These are phyloP conservation scores for Aureobasidium sp. DNA, from an alignment of 2,329 filamentous ascomycete species.

Conservation along the genomic window DNA sequence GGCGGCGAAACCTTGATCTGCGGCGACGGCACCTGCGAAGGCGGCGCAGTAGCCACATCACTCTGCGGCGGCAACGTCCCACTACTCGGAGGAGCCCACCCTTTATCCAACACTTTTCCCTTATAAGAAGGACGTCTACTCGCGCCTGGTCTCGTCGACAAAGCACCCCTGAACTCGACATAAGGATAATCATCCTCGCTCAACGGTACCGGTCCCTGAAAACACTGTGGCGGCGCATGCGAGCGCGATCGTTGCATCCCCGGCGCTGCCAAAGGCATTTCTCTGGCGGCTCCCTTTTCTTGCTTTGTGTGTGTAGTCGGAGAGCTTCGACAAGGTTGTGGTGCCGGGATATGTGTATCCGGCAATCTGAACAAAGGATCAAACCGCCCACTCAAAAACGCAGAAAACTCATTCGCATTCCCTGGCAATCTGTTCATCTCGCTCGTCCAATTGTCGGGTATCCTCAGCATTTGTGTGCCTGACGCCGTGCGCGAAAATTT, in stretches of 20 bases:
- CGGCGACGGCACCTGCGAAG: background rate
- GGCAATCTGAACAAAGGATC: background rate
- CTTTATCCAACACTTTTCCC: background rate
- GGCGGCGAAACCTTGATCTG: background rate
- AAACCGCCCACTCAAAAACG: background rate
- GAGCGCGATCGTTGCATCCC: background rate
- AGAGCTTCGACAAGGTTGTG: background rate
- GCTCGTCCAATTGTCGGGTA: background rate
- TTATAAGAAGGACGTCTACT: background rate
- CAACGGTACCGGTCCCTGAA: background rate
- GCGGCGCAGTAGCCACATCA: conserved; percentile 5
- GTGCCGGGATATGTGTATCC: background rate
- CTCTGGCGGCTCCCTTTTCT: background rate
- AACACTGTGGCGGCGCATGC: background rate
- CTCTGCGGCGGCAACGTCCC: conserved; percentile 3
- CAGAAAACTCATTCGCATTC: conserved; percentile 11
- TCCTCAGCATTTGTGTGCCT: background rate
- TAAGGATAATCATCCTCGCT: background rate
- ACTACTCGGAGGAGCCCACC: background rate
- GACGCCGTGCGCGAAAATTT: background rate
- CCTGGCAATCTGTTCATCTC: conserved; percentile 7
- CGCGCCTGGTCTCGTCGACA: background rate
- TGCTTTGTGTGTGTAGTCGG: too few species aligned
- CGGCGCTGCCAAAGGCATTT: background rate
- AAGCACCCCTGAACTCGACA: background rate